Evolutionary conservation across 305 asterid genomes (phyloP).

Genomic region (Plantago coronopus): DNA sequence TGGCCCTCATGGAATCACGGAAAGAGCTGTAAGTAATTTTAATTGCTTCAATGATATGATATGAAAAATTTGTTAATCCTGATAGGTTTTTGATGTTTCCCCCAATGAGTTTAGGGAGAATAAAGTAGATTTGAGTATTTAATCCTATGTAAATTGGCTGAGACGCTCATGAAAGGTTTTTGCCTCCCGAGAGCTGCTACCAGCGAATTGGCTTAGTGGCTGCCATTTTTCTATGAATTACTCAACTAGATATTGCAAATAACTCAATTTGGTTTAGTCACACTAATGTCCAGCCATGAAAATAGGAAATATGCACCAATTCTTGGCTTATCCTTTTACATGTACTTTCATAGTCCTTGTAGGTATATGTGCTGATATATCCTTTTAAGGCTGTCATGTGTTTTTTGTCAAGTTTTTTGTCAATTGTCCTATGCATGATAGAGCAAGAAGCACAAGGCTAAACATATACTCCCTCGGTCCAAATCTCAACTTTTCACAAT

Average conservation of each 20-base stretch:
- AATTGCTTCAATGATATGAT: constrained; percentile 8
- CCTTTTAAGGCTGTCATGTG: too few relatives aligned
- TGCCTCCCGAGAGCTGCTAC: background rate
- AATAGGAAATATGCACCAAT: too few relatives aligned
- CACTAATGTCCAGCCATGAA: too few relatives aligned
- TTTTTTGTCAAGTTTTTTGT: too few relatives aligned
- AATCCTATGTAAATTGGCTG: background rate
- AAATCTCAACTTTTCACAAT: too few relatives aligned
- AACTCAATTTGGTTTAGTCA: background rate
- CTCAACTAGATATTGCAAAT: background rate
- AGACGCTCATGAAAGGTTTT: background rate
- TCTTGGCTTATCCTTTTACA: too few relatives aligned
- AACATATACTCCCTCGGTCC: too few relatives aligned
- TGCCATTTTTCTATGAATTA: background rate
- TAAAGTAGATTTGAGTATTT: background rate
- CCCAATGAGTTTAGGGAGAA: too few relatives aligned
- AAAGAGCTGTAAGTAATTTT: constrained; percentile 65
- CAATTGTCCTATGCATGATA: too few relatives aligned
- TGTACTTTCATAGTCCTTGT: background rate
- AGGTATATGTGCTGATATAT: background rate
- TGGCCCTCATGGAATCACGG: constrained; percentile 72
- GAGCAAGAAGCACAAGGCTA: too few relatives aligned
- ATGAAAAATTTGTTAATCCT: constrained; percentile 4
- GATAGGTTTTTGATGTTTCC: background rate
- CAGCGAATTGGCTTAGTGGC: background rate